These are phyloP conservation scores for Daedalea quercina DNA, from an alignment of 768 basidiomycete genomes.

Conservation along the genomic window DNA sequence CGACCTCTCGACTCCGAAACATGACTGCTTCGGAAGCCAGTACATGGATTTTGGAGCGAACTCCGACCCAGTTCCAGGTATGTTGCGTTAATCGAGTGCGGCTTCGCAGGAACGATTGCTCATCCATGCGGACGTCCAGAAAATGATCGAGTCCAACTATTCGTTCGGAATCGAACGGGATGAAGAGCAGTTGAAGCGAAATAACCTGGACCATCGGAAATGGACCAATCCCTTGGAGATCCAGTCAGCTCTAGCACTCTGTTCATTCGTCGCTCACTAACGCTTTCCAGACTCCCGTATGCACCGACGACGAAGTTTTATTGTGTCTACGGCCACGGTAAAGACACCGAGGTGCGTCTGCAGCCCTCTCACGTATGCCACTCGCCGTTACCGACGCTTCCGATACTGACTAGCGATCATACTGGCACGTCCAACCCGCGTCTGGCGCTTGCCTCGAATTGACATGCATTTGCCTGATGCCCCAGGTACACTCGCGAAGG, in stretches of 20 bases:
- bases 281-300: conserved; percentile 57
- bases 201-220: conserved; percentile 70
- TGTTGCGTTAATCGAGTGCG: background rate
- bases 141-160: conserved; percentile 82
- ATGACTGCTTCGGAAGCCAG: conserved; percentile 75
- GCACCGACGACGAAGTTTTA: conserved; percentile 91
- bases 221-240: conserved; percentile 92
- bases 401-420: conserved; percentile 60
- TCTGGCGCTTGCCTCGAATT: background rate
- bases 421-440: conserved; percentile 47
- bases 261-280: background rate
- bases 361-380: background rate
- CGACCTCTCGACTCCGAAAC: conserved; percentile 35
- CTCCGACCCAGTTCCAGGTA: conserved; percentile 77
- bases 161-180: conserved; percentile 84
- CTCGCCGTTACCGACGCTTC: background rate
- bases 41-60: conserved; percentile 77
- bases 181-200: conserved; percentile 51
- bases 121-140: conserved; percentile 29
- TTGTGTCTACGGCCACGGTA: conserved; percentile 93
- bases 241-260: conserved; percentile 33
- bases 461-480: background rate
- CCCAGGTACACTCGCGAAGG: conserved; percentile 65
- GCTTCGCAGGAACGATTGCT: background rate
- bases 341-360: conserved; percentile 79